A percentile compares a stretch with the other conserved stretches of the same genome.
These are phyloP conservation scores for Blastobotrys malaysiensis DNA, from an alignment of 1,139 yeast species.

Conservation along the genomic window DNA sequence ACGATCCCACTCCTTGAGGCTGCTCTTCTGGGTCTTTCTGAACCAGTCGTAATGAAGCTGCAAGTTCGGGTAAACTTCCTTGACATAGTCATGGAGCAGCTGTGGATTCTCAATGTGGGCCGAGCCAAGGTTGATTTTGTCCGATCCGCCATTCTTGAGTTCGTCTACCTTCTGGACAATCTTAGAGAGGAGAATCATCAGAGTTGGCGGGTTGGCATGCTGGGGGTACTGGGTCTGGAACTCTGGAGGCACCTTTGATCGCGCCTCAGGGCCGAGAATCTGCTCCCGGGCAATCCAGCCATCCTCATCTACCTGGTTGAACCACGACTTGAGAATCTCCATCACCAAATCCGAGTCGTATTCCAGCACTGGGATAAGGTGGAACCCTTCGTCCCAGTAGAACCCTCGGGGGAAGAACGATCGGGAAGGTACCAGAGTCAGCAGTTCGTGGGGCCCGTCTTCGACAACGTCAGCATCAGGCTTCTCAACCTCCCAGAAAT, in stretches of 20 bases:
- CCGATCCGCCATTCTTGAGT: conserved; percentile 1
- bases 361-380: conserved; percentile 71
- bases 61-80: conserved; percentile 67
- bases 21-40: conserved; percentile 74
- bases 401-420: conserved; percentile 96
- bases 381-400: conserved; percentile 99
- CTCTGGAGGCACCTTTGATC: conserved; percentile 82
- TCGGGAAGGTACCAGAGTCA: conserved; percentile 84
- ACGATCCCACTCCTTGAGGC: conserved; percentile 65
- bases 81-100: conserved; percentile 57
- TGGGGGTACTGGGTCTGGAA: conserved; percentile 84
- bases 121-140: conserved; percentile 32
- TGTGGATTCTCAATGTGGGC: conserved; percentile 56
- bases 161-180: conserved; percentile 46
- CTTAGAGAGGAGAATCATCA: conserved; percentile 72
- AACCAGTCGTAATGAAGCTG: conserved; percentile 82
- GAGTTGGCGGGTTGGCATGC: conserved; percentile 93
- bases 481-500: conserved; percentile 30
- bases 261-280: conserved; percentile 85
- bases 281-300: conserved; percentile 99
- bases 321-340: conserved; percentile 85
- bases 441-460: conserved; percentile 47
- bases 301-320: conserved; percentile 71
- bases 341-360: conserved; percentile 82
- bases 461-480: conserved; percentile 23